These are phyloP conservation scores for Rubia yunnanensis DNA, from an alignment of 257 asterid species.

Conservation along the genomic window DNA sequence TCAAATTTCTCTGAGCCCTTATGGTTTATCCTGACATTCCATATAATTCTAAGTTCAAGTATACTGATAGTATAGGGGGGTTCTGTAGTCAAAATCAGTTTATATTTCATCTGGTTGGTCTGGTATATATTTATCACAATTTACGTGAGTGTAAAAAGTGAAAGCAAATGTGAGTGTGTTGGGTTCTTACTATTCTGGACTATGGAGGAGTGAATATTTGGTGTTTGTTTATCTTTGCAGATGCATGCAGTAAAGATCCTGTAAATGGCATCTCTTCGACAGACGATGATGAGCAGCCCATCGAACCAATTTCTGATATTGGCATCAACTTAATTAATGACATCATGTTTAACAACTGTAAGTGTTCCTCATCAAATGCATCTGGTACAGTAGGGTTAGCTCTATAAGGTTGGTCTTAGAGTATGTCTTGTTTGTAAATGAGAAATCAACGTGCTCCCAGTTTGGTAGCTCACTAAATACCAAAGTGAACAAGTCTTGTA, in stretches of 20 bases:
- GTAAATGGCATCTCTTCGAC: conserved; percentile 15
- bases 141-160: background rate
- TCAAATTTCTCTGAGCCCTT: background rate
- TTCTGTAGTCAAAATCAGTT: background rate
- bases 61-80: no score
- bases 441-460: background rate
- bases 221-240: conserved; percentile 34
- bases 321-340: conserved; percentile 51
- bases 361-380: conserved; percentile 13
- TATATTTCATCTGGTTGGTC: background rate
- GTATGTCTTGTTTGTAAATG: background rate
- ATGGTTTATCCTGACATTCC: background rate
- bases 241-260: conserved; percentile 76
- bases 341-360: conserved; percentile 47
- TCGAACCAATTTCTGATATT: conserved; percentile 79
- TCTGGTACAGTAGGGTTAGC: background rate
- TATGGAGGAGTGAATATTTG: background rate
- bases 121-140: background rate
- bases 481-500: background rate
- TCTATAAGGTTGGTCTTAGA: background rate
- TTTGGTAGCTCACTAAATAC: background rate
- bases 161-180: background rate
- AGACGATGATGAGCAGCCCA: conserved; percentile 69
- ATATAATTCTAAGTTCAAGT: background rate
- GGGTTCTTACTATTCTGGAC: background rate